Evolutionary conservation across 2,329 filamentous ascomycete species (phyloP), one percentile per base, ranked within the genome.

Genomic region (Blastomyces silverae): DNA sequence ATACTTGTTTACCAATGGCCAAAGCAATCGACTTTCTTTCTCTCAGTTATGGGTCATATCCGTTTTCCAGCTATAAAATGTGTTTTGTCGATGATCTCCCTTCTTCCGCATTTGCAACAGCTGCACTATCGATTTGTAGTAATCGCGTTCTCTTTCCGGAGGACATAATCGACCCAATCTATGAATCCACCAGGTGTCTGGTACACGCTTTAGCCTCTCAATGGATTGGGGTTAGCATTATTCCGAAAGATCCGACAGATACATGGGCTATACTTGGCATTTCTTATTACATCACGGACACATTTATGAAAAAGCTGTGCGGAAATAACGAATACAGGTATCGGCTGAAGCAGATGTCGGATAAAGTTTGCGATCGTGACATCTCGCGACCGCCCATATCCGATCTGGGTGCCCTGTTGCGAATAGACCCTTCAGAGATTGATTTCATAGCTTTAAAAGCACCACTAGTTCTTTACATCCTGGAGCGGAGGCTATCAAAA

Each of bases 251-350:
- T 52, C 85, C 87, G 22, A 83, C 84, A 62, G 94, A 99, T 75
- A 86, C 87, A 63, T 99, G 94, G 94, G 87, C 95, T 25, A 88
- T 93, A 15, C 84, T 94, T 63, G 95, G 93, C 17, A 89, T 95
- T 58, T 90, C 93, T 0, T 92, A 93, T 80, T 99, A 91, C 79
- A 96, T 99, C 84, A 92, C 93, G 1, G 93, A 97, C 70, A 84
- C 91, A 3, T 97, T 96, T 76, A 90, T 97, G 84, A 91, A 88
- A 74, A 88, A 87, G 69, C 82, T 99, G 2, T 95, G 91, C 72
- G 94, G 94, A 8, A 95, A 95, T 73, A 99, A 99, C 73, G 91
- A 96, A 71, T 94, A 96, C 74, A 85, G 92, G 13, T 97, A 92
- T 74, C 87, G 91, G 48, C 89, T 96, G 76, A 97, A 97, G 77